Evolutionary conservation across 129 eudicot genomes (phyloP).

Genomic region (Lactuca sativa): DNA sequence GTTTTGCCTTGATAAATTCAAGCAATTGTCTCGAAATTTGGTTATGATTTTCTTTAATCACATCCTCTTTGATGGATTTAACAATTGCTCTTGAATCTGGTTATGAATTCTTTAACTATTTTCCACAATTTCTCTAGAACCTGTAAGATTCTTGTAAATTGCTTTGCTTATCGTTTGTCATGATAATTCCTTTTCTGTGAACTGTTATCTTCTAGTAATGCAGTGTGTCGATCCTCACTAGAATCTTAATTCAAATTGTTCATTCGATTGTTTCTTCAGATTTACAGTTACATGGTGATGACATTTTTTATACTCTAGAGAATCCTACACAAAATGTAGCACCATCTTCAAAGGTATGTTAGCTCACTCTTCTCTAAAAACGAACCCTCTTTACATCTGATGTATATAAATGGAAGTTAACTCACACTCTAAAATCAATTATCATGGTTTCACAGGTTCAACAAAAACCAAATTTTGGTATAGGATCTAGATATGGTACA

Average conservation of each 20-base stretch:
- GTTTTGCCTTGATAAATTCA: background rate
- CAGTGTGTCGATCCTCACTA: conserved; percentile 1
- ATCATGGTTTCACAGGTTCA: conserved; percentile 41
- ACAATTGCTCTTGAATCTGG: background rate
- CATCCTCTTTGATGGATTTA: background rate
- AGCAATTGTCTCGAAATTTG: background rate
- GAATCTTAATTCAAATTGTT: background rate
- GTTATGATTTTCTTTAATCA: background rate
- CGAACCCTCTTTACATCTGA: no score
- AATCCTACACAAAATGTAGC: conserved; percentile 52
- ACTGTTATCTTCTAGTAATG: background rate
- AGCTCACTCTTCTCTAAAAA: background rate
- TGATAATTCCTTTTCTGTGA: background rate
- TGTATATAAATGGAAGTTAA: no score
- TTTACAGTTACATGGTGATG: conserved; percentile 97
- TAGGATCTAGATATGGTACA: conserved; percentile 65
- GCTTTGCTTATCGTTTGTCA: background rate
- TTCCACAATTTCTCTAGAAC: no score
- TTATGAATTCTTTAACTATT: background rate
- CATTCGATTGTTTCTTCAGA: conserved; percentile 43
- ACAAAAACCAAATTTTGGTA: conserved; percentile 53
- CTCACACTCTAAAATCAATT: background rate
- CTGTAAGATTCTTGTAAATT: no score
- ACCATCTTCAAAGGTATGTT: conserved; percentile 59
- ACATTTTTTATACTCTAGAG: conserved; percentile 83